Conservation (phyloP, 129 eudicot species). For the Gnaphalium uliginosum region DNA sequence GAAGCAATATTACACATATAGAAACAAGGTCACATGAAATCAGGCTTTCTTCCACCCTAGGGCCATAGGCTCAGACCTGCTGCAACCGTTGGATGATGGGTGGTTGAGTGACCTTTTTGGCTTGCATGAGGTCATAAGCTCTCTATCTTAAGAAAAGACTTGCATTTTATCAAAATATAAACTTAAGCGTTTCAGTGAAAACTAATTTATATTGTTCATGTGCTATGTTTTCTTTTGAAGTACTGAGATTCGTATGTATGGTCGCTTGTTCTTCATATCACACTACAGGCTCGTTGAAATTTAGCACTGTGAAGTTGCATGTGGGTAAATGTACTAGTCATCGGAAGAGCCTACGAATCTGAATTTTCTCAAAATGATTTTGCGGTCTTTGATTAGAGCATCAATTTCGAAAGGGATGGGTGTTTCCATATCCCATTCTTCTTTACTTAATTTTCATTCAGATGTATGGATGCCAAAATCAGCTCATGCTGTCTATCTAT, state of each 20-base stretch:
- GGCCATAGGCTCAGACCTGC: neutral
- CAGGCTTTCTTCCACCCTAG: constrained; percentile 1
- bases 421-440: neutral
- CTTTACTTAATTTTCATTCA: neutral
- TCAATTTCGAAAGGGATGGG: neutral
- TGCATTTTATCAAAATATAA: neutral
- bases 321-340: neutral
- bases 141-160: neutral
- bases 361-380: neutral
- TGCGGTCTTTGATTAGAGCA: neutral
- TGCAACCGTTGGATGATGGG: constrained; percentile 11
- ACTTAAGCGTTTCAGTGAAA: neutral
- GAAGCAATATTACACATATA: constrained; percentile 2
- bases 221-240: neutral
- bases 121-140: neutral
- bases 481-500: too few species aligned
- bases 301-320: neutral
- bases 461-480: too few species aligned
- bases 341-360: neutral
- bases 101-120: constrained; percentile 10
- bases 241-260: neutral
- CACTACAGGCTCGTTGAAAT: neutral
- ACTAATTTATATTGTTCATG: neutral
- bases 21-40: neutral
- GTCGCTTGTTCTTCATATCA: constrained; percentile 8